A percentile compares a stretch with the other conserved stretches of the same genome.
phyloP scores from a whole-genome alignment of 2,329 filamentous ascomycete genomes.

The Phialocephala subalpina region DNA sequence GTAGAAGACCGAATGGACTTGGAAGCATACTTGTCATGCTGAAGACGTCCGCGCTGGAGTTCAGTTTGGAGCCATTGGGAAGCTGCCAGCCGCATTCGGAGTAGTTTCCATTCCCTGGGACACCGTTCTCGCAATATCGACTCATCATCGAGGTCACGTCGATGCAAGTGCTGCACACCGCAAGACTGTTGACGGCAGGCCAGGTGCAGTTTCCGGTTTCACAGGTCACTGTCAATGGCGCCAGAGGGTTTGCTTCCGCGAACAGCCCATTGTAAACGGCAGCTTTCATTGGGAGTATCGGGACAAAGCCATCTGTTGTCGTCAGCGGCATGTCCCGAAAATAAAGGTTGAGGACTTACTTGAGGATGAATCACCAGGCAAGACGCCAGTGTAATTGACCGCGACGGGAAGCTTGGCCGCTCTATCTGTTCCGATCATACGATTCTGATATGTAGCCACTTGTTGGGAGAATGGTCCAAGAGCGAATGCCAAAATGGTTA shows the following conservation, averaged over 20 bases:
- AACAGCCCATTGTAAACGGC: slow-evolving; percentile 19
- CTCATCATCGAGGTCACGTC: slow-evolving; percentile 13
- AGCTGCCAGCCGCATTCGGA: slow-evolving; percentile 14
- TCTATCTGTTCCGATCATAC: slow-evolving; percentile 12
- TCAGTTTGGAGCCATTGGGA: slow-evolving; percentile 10
- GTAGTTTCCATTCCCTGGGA: neutral
- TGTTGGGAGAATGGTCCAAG: slow-evolving; percentile 18
- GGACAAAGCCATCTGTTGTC: slow-evolving; percentile 14
- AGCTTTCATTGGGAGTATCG: slow-evolving; percentile 18
- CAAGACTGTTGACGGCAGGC: slow-evolving; percentile 16
- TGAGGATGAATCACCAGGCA: slow-evolving; percentile 12
- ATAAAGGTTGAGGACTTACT: neutral
- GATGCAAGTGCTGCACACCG: slow-evolving; percentile 14
- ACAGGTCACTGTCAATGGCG: slow-evolving; percentile 7
- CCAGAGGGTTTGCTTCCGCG: slow-evolving; percentile 7
- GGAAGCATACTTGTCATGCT: slow-evolving; percentile 17
- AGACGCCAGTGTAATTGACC: slow-evolving; percentile 14
- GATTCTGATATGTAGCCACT: slow-evolving; percentile 17
- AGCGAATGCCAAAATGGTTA: slow-evolving; percentile 15
- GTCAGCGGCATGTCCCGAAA: neutral
- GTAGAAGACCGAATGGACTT: slow-evolving; percentile 4
- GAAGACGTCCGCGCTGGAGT: slow-evolving; percentile 13
- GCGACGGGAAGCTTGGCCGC: slow-evolving; percentile 10
- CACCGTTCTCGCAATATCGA: slow-evolving; percentile 8
- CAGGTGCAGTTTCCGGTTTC: slow-evolving; percentile 18